Base-by-base conservation (phyloP, 2,329 filamentous ascomycete species). In the Pseudogymnoascus sp. region DNA sequence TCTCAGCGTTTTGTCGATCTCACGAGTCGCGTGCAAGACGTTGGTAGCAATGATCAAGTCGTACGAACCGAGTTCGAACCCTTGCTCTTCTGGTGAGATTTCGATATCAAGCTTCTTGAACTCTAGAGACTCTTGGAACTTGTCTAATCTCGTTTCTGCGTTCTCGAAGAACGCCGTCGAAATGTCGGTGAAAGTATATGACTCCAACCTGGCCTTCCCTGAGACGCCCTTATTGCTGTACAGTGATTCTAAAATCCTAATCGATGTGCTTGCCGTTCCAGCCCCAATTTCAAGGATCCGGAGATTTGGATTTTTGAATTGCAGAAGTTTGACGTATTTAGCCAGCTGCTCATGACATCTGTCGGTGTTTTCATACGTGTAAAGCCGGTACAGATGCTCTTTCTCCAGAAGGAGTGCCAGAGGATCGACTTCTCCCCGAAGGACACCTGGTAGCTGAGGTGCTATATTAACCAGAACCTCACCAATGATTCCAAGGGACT, bases 21-120 rank as follows among this genome's bases (percentile, higher is more conserved):
- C 29, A 1, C n/a, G 9, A 1, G 75, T 77, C 1, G 74, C 73
- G 58, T 77, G 74, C 0, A 80, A 65, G 5, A 74, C 70, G 33
- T 72, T 70, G 9, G 70, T 67, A 0, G 74, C 75, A 21, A 77
- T 64, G 17, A 78, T 61, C 4, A 78, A 8, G 38, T 78, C 76
- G 59, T 73, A 77, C 0, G 65, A 63, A 0, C 39, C 61, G 0
- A 62, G 65, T 0, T 63, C 21, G 41, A 73, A 76, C 0, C 71
- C 74, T 35, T 77, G 74, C 0, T 62, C 35, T 0, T 33, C 31
- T 1, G 69, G 65, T 21, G 21, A n/a, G 68, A 62, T 10, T 67
- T 63, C 67, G 4, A 76, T 66, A 33, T 77, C 70, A 2, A 77
- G 69, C 1, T 66, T 67, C 15, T 68, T 68, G 63, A 71, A 77